phyloP scores from a whole-genome alignment of 2,329 filamentous ascomycete species.

The Hymenoscyphus albidus region DNA sequence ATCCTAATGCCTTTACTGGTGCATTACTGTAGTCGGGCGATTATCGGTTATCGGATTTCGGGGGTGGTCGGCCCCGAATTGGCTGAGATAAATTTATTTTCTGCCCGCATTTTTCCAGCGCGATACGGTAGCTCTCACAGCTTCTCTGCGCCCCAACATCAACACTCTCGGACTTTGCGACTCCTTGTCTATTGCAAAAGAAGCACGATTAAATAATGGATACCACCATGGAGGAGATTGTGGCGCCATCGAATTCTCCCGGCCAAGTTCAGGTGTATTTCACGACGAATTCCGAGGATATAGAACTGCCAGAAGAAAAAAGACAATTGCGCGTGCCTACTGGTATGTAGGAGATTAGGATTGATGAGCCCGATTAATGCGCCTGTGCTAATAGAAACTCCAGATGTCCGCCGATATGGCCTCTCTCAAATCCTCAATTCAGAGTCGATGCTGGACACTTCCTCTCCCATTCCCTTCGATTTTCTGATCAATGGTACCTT shows the following conservation, averaged over 20 bases:
- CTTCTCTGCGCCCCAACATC: background rate
- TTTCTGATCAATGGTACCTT: constrained; percentile 95
- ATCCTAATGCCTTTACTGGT: no score
- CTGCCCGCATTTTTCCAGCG: constrained; percentile 1
- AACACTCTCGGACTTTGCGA: background rate
- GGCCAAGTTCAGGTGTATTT: constrained; percentile 65
- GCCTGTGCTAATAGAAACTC: constrained; percentile 8
- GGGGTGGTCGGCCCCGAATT: background rate
- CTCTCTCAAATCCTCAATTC: constrained; percentile 68
- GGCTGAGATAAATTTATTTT: constrained; percentile 1
- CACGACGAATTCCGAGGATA: constrained; percentile 58
- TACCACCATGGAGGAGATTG: constrained; percentile 19
- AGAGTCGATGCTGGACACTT: constrained; percentile 64
- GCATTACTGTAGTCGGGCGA: background rate
- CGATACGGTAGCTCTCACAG: background rate
- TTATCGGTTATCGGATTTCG: background rate
- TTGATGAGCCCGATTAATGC: background rate
- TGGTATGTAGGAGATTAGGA: constrained; percentile 38
- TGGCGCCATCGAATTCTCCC: constrained; percentile 17
- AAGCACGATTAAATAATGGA: constrained; percentile 5
- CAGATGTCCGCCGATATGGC: constrained; percentile 67
- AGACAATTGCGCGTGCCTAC: constrained; percentile 60
- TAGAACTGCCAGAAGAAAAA: constrained; percentile 60
- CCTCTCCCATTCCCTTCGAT: constrained; percentile 74
- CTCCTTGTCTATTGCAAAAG: background rate